Evolutionary conservation across 768 basidiomycete species (phyloP).

Genomic region (Kwoniella pini): DNA sequence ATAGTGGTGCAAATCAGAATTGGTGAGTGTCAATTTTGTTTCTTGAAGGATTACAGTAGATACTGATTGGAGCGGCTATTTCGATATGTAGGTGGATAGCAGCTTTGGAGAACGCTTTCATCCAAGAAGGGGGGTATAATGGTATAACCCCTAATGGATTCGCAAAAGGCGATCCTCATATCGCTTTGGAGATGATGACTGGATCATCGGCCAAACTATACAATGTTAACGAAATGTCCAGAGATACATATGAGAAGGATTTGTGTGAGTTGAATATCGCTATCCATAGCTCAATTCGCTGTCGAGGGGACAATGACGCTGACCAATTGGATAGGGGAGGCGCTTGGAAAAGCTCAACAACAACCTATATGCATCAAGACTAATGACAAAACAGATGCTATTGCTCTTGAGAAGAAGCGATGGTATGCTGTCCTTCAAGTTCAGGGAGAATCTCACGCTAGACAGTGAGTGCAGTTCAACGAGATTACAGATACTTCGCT

Average conservation of each 20-base stretch:
- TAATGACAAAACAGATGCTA: background rate
- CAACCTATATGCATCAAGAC: background rate
- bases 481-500: background rate
- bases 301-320: background rate
- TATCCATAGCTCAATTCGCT: background rate
- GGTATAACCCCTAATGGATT: background rate
- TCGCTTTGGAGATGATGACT: background rate
- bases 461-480: background rate
- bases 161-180: background rate
- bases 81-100: background rate
- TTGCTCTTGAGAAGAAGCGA: background rate
- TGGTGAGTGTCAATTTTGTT: background rate
- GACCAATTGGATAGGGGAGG: background rate
- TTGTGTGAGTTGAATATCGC: background rate
- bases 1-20: constrained; percentile 3
- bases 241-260: background rate
- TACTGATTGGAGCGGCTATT: background rate
- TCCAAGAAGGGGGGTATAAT: background rate
- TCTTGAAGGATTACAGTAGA: too few relatives aligned
- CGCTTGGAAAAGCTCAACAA: background rate
- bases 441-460: background rate
- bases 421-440: background rate
- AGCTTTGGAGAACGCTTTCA: background rate
- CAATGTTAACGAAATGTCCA: background rate
- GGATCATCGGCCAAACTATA: background rate